Evolutionary conservation across 73 alveolate genomes (phyloP).

Genomic region (Tetrahymena thermophila): DNA sequence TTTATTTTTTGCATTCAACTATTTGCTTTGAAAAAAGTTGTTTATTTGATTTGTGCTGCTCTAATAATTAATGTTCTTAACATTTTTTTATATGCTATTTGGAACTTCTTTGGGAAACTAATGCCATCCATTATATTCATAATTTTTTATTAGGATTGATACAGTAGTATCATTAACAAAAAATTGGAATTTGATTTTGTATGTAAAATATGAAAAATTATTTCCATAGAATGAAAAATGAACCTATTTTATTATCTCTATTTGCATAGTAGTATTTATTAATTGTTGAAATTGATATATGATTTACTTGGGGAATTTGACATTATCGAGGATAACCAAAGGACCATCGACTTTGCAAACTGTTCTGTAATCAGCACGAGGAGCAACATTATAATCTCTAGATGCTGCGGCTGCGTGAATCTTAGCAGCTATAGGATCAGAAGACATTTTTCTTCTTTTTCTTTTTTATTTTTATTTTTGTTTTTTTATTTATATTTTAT

Average conservation of each 20-base stretch:
- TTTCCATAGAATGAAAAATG: neutral
- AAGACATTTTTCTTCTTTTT: conserved; percentile 6
- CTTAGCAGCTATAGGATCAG: conserved; percentile 23
- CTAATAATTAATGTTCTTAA: neutral
- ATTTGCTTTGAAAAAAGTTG: neutral
- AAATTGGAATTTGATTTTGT: neutral
- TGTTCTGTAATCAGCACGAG: conserved; percentile 99
- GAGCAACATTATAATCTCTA: conserved; percentile 84
- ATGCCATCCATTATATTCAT: neutral
- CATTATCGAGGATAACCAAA: conserved; percentile 97
- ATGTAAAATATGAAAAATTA: neutral
- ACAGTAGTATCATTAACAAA: neutral
- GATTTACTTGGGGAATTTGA: conserved; percentile 97
- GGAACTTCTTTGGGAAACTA: neutral
- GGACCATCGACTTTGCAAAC: conserved; percentile 99
- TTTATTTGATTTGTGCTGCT: neutral
- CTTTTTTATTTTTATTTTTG: conserved; percentile 4
- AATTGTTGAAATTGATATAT: neutral
- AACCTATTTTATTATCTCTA: neutral
- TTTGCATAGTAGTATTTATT: neutral
- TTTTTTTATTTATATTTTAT: neutral
- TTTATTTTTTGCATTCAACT: neutral
- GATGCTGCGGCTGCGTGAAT: conserved; percentile 58
- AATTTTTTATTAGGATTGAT: neutral
- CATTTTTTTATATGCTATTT: neutral